Evolutionary conservation across 2,329 filamentous ascomycete genomes (phyloP).

Genomic region (Penicillium occitanis): DNA sequence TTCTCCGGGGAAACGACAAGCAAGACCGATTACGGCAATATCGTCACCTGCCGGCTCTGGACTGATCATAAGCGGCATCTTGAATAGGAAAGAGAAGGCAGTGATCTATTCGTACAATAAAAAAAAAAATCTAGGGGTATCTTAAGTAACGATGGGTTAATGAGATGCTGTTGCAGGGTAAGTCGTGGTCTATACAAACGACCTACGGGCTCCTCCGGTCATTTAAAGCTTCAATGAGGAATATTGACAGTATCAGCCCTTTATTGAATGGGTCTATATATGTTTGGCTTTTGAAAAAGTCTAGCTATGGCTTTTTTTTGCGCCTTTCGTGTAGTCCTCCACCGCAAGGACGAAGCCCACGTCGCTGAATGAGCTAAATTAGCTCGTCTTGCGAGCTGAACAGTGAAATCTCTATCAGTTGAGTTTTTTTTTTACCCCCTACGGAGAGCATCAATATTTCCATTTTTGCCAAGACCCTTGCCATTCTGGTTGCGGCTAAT

Average conservation of each 20-base stretch:
- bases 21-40: slow-evolving; percentile 18
- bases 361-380: not conserved
- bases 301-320: not conserved
- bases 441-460: not conserved
- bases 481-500: not conserved
- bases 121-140: not conserved
- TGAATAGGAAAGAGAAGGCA: not conserved
- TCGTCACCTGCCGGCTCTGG: not conserved
- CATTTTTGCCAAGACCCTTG: not conserved
- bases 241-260: not conserved
- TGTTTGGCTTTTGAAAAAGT: not conserved
- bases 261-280: not conserved
- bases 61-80: not conserved
- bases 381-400: not conserved
- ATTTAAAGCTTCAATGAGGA: not conserved
- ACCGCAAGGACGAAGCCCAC: not conserved
- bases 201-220: not conserved
- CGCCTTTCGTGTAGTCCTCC: not conserved
- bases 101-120: not conserved
- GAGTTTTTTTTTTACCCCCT: not conserved
- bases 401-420: not conserved
- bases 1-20: slow-evolving; percentile 18
- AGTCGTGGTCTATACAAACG: not conserved
- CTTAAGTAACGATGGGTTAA: not conserved
- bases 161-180: not conserved